Evolutionary conservation across 257 asterid species (phyloP).

Genomic region (Hygrophila difformis): DNA sequence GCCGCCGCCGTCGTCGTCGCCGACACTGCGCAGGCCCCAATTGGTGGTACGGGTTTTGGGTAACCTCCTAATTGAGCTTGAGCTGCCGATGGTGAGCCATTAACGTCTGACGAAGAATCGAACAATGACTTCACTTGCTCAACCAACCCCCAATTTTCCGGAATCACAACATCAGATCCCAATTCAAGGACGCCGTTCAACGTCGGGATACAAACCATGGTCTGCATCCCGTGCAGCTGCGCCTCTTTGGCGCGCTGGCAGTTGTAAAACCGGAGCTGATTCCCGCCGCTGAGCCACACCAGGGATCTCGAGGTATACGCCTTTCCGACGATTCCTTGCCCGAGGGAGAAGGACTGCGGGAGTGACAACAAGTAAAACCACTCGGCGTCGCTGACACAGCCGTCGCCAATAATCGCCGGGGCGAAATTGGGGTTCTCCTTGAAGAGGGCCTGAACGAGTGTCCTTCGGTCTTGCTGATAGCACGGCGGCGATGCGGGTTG

Average conservation of each 20-base stretch:
- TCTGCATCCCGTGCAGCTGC: conserved; percentile 61
- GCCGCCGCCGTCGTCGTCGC: too few species aligned
- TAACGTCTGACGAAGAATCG: conserved; percentile 37
- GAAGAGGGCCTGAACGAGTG: conserved; percentile 52
- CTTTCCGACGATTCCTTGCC: conserved; percentile 48
- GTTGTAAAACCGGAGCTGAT: conserved; percentile 45
- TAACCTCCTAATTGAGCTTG: too few species aligned
- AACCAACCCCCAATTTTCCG: conserved; percentile 41
- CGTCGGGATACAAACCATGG: conserved; percentile 63
- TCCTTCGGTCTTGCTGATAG: conserved; percentile 41
- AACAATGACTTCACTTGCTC: conserved; percentile 42
- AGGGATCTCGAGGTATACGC: conserved; percentile 47
- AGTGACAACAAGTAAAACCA: conserved; percentile 82
- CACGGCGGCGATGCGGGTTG: background rate
- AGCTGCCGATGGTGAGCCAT: too few species aligned
- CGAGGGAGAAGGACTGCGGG: conserved; percentile 40
- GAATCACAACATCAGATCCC: conserved; percentile 43
- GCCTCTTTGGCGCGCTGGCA: conserved; percentile 69
- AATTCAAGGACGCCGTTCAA: conserved; percentile 52
- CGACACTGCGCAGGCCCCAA: too few species aligned
- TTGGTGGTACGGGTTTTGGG: too few species aligned
- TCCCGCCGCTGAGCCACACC: conserved; percentile 56
- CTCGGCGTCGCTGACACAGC: conserved; percentile 58
- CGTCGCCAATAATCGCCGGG: conserved; percentile 8
- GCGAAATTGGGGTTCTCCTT: conserved; percentile 18